phyloP scores from a whole-genome alignment of 2,329 filamentous ascomycete genomes.

The Penicillium paneum region DNA sequence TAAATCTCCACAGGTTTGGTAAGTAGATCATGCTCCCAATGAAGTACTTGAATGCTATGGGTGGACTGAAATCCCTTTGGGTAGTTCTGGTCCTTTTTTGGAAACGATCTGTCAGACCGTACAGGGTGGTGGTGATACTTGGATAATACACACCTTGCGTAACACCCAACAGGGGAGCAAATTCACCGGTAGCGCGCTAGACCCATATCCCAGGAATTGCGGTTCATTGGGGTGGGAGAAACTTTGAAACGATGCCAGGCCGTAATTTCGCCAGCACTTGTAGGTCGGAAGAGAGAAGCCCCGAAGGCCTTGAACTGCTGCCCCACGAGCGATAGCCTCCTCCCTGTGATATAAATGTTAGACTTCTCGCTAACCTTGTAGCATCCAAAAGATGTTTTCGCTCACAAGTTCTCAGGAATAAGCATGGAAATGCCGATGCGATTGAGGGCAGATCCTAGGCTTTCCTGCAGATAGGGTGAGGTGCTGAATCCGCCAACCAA shows the following conservation, averaged over 20 bases:
- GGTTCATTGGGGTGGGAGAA: background rate
- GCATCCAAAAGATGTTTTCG: background rate
- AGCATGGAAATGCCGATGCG: background rate
- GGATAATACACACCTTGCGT: background rate
- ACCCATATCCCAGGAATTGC: background rate
- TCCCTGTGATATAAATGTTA: background rate
- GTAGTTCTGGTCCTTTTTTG: background rate
- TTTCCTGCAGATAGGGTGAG: background rate
- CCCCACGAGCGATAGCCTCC: background rate
- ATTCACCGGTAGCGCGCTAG: background rate
- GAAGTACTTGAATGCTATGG: background rate
- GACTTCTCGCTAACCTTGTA: background rate
- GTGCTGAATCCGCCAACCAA: background rate
- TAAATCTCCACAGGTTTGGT: background rate
- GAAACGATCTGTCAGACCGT: background rate
- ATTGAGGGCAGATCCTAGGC: background rate
- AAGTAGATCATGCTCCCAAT: background rate
- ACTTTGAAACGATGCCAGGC: background rate
- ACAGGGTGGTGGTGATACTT: background rate
- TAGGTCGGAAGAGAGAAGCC: background rate
- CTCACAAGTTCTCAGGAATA: background rate
- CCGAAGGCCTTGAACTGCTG: background rate
- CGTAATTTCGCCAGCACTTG: background rate
- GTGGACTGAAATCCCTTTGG: background rate
- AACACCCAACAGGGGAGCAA: background rate